Percentiles rank a stretch among this genome's conserved stretches.
Evolutionary conservation across 768 basidiomycete genomes (phyloP).

Genomic region (Tulasnella sp.): DNA sequence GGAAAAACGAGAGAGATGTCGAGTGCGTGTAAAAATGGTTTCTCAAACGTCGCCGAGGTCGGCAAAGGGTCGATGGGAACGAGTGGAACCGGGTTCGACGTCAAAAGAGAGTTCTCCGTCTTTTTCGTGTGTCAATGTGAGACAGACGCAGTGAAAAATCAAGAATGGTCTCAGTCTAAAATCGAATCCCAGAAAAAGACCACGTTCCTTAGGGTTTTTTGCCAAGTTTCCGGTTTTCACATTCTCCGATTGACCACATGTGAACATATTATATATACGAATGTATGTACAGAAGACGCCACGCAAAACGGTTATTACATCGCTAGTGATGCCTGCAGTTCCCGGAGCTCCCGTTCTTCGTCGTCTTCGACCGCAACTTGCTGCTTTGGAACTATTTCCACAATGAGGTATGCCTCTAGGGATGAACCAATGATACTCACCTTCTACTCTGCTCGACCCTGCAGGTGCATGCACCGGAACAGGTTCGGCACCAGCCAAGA

Average conservation of each 20-base stretch:
- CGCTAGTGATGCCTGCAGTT: conserved; percentile 76
- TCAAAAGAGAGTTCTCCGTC: too few species aligned
- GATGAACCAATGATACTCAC: conserved; percentile 36
- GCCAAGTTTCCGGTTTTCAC: not conserved
- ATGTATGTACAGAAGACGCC: too few species aligned
- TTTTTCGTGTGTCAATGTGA: not conserved
- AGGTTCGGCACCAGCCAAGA: conserved; percentile 74
- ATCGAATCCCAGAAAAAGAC: not conserved
- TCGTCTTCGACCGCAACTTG: conserved; percentile 58
- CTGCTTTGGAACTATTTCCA: conserved; percentile 19
- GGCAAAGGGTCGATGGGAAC: too few species aligned
- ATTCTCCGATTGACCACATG: not conserved
- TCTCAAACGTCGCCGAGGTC: not conserved
- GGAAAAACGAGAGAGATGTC: conserved; percentile 3
- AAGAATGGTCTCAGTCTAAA: not conserved
- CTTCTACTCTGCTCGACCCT: conserved; percentile 30
- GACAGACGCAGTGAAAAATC: not conserved
- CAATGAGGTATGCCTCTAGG: too few species aligned
- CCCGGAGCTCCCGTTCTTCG: conserved; percentile 79
- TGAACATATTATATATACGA: not conserved
- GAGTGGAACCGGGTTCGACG: too few species aligned
- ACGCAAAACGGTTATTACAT: conserved; percentile 38
- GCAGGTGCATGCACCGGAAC: conserved; percentile 77
- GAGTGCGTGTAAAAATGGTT: not conserved
- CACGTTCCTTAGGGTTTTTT: not conserved